phyloP scores from a whole-genome alignment of 2,329 filamentous ascomycete species.

The Byssochlamys sp. region DNA sequence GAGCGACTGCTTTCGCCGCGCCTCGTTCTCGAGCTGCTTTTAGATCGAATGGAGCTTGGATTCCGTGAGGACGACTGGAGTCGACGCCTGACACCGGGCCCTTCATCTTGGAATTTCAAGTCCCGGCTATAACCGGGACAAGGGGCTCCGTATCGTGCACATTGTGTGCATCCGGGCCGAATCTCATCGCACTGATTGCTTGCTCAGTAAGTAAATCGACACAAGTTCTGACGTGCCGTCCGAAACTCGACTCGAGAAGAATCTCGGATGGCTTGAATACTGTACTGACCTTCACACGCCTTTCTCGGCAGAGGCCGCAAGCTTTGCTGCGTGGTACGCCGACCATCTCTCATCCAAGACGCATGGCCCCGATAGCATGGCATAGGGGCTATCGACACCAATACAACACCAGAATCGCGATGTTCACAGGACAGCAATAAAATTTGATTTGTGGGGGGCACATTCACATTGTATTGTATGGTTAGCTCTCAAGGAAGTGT shows the following conservation, averaged over 20 bases:
- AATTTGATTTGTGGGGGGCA: background rate
- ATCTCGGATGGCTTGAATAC: background rate
- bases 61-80: conserved; percentile 12
- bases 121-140: conserved; percentile 28
- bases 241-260: background rate
- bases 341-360: conserved; percentile 20
- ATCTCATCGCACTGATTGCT: conserved; percentile 36
- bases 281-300: conserved; percentile 27
- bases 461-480: background rate
- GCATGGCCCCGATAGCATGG: background rate
- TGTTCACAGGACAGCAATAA: background rate
- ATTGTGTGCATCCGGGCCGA: conserved; percentile 31
- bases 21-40: conserved; percentile 1
- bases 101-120: conserved; percentile 31
- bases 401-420: background rate
- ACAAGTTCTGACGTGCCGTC: background rate
- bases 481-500: background rate
- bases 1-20: conserved; percentile 2
- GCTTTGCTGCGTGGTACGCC: conserved; percentile 35
- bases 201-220: background rate
- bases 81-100: conserved; percentile 23
- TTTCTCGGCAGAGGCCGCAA: conserved; percentile 31
- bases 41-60: background rate
- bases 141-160: conserved; percentile 25
- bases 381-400: background rate